Conservation (phyloP, 257 asterid species). For the Leonotis leonurus region DNA sequence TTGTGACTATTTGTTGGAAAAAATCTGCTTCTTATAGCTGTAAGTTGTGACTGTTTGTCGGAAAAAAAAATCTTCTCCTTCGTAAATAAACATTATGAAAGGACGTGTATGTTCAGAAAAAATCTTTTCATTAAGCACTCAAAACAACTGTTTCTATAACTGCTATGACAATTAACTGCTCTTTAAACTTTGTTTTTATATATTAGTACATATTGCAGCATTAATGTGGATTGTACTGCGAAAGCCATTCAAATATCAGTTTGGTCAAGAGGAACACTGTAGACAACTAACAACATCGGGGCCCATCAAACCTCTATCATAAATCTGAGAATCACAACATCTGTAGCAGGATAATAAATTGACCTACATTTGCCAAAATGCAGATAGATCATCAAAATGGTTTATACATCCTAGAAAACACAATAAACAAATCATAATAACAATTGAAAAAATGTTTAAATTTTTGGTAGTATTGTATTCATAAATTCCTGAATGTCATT, state of each 20-base stretch:
- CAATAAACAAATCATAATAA: slow-evolving; percentile 12
- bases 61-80: too few species aligned
- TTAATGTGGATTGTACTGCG: slow-evolving; percentile 87
- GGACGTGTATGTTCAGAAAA: too few species aligned
- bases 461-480: slow-evolving; percentile 5
- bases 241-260: slow-evolving; percentile 90
- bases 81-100: too few species aligned
- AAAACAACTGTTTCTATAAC: too few species aligned
- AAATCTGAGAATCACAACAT: slow-evolving; percentile 88
- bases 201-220: slow-evolving; percentile 92
- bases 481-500: slow-evolving; percentile 5
- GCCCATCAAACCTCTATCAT: slow-evolving; percentile 99
- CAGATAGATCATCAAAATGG: slow-evolving; percentile 24
- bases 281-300: slow-evolving; percentile 98
- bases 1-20: too few species aligned
- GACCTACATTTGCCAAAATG: slow-evolving; percentile 59
- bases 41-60: too few species aligned
- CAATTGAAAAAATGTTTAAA: not conserved
- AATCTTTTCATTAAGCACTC: too few species aligned
- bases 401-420: slow-evolving; percentile 5
- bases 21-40: too few species aligned
- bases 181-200: too few species aligned
- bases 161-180: too few species aligned
- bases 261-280: slow-evolving; percentile 98
- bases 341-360: slow-evolving; percentile 91